phyloP scores from a whole-genome alignment of 352 stramenopile species.

The Phytophthora megakarya region DNA sequence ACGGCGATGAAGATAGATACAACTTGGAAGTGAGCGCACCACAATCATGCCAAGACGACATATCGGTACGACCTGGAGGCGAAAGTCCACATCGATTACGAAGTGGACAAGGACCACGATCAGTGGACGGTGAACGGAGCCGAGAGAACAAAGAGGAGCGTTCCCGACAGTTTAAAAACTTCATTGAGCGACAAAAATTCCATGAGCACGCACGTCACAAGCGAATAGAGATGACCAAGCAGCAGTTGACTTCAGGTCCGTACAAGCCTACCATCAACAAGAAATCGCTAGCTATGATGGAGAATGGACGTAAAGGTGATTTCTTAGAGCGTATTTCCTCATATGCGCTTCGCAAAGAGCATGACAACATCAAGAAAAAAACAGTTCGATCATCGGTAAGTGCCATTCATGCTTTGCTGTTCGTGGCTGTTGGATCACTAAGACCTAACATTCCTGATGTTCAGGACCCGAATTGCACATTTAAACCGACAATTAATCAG shows the following conservation, averaged over 20 bases:
- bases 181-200: constrained; percentile 77
- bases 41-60: constrained; percentile 55
- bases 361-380: constrained; percentile 82
- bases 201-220: constrained; percentile 71
- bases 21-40: constrained; percentile 28
- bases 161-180: constrained; percentile 61
- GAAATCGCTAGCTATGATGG: constrained; percentile 79
- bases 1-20: constrained; percentile 39
- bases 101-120: constrained; percentile 47
- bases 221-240: constrained; percentile 66
- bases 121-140: constrained; percentile 46
- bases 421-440: not conserved
- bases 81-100: constrained; percentile 20
- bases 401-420: not conserved
- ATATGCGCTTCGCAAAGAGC: constrained; percentile 79
- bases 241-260: constrained; percentile 54
- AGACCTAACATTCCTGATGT: constrained; percentile 2
- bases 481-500: constrained; percentile 84
- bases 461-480: constrained; percentile 84
- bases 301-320: constrained; percentile 78
- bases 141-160: constrained; percentile 59
- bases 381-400: constrained; percentile 60
- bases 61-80: constrained; percentile 42
- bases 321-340: constrained; percentile 82
- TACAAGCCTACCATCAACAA: constrained; percentile 86